A percentile compares a stretch with the other conserved stretches of the same genome.
phyloP scores from a whole-genome alignment of 805 yeast species.

The Metschnikowia anglica region DNA sequence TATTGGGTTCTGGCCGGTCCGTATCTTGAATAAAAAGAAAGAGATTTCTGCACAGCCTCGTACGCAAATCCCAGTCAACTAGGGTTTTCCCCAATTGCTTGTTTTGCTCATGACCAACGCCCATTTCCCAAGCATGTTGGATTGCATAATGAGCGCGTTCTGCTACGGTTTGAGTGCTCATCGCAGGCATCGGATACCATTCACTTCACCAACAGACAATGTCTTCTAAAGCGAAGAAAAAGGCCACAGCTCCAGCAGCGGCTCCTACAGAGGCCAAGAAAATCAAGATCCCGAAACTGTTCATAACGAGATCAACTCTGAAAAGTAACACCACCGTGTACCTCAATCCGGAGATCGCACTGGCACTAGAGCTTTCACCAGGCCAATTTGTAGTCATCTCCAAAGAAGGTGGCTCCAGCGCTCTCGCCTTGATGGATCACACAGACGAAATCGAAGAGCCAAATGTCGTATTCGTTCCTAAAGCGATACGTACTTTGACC shows the following conservation, averaged over 20 bases:
- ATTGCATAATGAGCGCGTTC: not conserved
- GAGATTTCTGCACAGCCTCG: too few relatives aligned
- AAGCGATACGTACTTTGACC: conserved; percentile 29
- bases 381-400: conserved; percentile 49
- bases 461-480: conserved; percentile 31
- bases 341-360: conserved; percentile 45
- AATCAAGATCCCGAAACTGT: conserved; percentile 40
- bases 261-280: conserved; percentile 28
- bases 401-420: conserved; percentile 43
- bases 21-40: too few relatives aligned
- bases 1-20: too few relatives aligned
- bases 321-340: conserved; percentile 32
- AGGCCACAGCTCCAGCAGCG: conserved; percentile 22
- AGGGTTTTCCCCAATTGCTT: too few relatives aligned
- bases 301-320: conserved; percentile 38
- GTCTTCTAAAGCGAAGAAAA: conserved; percentile 27
- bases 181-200: conserved; percentile 1
- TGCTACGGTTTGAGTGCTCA: conserved; percentile 6
- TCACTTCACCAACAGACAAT: conserved; percentile 5
- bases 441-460: conserved; percentile 36
- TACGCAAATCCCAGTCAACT: too few relatives aligned
- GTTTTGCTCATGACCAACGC: too few relatives aligned
- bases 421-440: conserved; percentile 42
- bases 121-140: not conserved
- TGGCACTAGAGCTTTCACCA: conserved; percentile 44